These are phyloP conservation scores for Hypocrella siamensis DNA, from an alignment of 2,329 filamentous ascomycete genomes.

Conservation along the genomic window DNA sequence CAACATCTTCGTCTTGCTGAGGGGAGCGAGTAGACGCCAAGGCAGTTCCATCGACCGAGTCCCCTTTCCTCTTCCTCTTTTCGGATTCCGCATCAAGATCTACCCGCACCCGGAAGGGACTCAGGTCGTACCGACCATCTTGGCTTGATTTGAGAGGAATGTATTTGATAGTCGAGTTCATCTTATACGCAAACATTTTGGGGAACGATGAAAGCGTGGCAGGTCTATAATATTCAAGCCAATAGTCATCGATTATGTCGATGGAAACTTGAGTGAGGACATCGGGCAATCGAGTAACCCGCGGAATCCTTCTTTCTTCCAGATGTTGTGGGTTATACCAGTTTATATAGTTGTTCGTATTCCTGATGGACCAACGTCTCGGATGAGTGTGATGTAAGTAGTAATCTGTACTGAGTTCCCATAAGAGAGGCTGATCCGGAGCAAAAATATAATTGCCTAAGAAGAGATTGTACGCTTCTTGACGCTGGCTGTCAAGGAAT, in stretches of 20 bases:
- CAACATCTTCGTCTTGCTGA: conserved; percentile 22
- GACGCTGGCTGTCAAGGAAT: conserved; percentile 90
- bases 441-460: conserved; percentile 87
- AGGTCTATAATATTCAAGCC: conserved; percentile 92
- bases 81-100: conserved; percentile 42
- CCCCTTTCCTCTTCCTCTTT: conserved; percentile 50
- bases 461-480: conserved; percentile 96
- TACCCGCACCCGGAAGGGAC: conserved; percentile 70
- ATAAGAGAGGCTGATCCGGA: conserved; percentile 84
- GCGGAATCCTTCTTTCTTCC: conserved; percentile 41
- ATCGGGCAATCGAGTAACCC: conserved; percentile 21
- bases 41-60: conserved; percentile 53
- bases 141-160: conserved; percentile 60
- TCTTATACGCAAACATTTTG: conserved; percentile 84
- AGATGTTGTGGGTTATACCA: conserved; percentile 75
- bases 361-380: conserved; percentile 49
- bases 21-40: conserved; percentile 18
- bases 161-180: conserved; percentile 79
- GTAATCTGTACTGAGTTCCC: conserved; percentile 91
- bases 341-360: conserved; percentile 59
- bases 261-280: conserved; percentile 28
- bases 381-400: conserved; percentile 88
- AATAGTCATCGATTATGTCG: conserved; percentile 75
- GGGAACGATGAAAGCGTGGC: conserved; percentile 73
- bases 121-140: conserved; percentile 66